Evolutionary conservation across 2,329 filamentous ascomycete genomes (phyloP), one percentile per base, ranked within the genome.

Genomic region (Rhynchosporium agropyri): DNA sequence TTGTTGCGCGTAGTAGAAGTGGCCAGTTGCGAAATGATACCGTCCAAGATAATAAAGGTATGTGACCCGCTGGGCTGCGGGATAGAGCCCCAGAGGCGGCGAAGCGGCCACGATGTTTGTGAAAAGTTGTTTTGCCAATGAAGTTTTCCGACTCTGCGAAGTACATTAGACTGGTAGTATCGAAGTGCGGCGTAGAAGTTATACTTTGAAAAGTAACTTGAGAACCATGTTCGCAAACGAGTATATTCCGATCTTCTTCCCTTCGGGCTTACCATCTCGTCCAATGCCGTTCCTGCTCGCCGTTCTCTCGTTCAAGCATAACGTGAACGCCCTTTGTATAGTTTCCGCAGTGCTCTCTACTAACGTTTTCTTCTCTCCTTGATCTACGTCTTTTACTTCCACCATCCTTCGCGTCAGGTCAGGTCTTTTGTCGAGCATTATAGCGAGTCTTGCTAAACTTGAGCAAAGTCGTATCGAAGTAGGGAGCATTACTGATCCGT

Each of bases 11-110:
- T 90, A 87, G 65, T 85, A 86, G 76, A 92, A 97, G 73, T 96
- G 89, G 68, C 87, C 89, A 75, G 91, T 93, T 67, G 90, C 87
- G 74, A 96, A 92, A 72, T 93, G 87, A 77, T 94, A 97, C 63
- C 92, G 89, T 20, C 94, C 94, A 5, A 98, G 87, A 74, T 97
- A 97, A 78, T 97, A 97, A 13, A 98, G 87, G 71, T 93, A 98
- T 3, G 92, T 96, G 57, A 97, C 92, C 55, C 92, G 86, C 74
- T 98, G 91, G 5, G 89, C 84, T 28, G 91, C 91, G 2, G 93
- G 92, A 72, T 96, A 98, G 58, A 91, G 84, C 1, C 84, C 82
- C 12, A 98, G 79, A 0, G 92, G 91, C 0, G 92, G 92, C 0
- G 91, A 93, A 68, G 91, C 89, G 62, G 90, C 88, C 56, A 87